phyloP scores from a whole-genome alignment of 371 early-diverging fungal genomes.

The Umbelopsis sp. region DNA sequence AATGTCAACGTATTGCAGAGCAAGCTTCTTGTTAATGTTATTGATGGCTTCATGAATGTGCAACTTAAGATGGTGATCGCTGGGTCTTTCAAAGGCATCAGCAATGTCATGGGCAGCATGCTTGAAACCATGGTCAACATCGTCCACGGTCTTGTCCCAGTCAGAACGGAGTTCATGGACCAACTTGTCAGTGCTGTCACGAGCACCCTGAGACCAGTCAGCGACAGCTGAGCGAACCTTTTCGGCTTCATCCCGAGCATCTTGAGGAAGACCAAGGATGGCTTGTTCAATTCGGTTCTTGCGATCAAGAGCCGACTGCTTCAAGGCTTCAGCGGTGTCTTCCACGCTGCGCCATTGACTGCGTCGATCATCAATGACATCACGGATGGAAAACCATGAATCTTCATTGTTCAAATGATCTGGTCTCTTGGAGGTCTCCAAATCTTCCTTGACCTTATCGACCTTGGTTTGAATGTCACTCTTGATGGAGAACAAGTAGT shows the following conservation, averaged over 20 bases:
- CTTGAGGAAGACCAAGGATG: background rate
- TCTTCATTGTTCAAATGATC: background rate
- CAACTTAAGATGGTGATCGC: slow-evolving; percentile 6
- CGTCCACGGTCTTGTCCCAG: slow-evolving; percentile 6
- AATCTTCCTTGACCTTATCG: slow-evolving; percentile 12
- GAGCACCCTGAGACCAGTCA: slow-evolving; percentile 5
- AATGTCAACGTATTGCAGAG: background rate
- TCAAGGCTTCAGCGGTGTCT: slow-evolving; percentile 13
- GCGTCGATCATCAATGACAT: slow-evolving; percentile 16
- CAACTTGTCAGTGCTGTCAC: slow-evolving; percentile 5
- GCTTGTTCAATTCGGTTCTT: background rate
- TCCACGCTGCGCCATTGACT: slow-evolving; percentile 6
- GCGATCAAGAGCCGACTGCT: background rate
- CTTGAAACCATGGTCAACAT: slow-evolving; percentile 1
- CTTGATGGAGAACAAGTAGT: slow-evolving; percentile 15
- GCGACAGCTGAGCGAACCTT: slow-evolving; percentile 9
- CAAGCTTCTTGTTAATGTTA: slow-evolving; percentile 15
- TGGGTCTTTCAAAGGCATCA: slow-evolving; percentile 13
- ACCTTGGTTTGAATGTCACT: slow-evolving; percentile 12
- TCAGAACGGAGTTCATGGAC: slow-evolving; percentile 10
- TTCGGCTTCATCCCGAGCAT: slow-evolving; percentile 10
- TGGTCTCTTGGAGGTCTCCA: slow-evolving; percentile 1
- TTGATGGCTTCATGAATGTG: slow-evolving; percentile 13
- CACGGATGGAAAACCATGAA: slow-evolving; percentile 8
- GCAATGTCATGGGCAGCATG: slow-evolving; percentile 4